Evolutionary conservation across 805 yeast species (phyloP).

Genomic region (Kodamaea sagamina): DNA sequence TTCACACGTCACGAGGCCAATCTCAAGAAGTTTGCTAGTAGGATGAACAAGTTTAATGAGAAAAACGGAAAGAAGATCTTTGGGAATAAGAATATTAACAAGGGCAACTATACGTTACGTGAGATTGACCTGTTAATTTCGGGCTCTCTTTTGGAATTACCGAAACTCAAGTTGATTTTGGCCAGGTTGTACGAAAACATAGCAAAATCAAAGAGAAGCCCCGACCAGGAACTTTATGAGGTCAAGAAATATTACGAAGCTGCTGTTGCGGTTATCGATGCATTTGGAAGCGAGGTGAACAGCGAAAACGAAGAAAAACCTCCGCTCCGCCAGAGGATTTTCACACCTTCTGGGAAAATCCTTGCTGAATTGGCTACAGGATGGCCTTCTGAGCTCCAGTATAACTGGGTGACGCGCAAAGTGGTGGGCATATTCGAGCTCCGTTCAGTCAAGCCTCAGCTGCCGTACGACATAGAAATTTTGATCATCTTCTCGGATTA

Average conservation of each 20-base stretch:
- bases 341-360: slow-evolving; percentile 90
- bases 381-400: slow-evolving; percentile 87
- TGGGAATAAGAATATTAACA: slow-evolving; percentile 31
- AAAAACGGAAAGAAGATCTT: slow-evolving; percentile 33
- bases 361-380: slow-evolving; percentile 78
- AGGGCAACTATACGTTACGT: slow-evolving; percentile 27
- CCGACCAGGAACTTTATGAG: slow-evolving; percentile 20
- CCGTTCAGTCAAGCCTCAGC: slow-evolving; percentile 25
- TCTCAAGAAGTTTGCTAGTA: slow-evolving; percentile 61
- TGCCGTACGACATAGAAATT: slow-evolving; percentile 41
- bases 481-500: slow-evolving; percentile 81
- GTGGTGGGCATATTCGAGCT: slow-evolving; percentile 73
- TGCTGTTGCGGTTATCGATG: slow-evolving; percentile 68
- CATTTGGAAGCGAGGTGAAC: slow-evolving; percentile 65
- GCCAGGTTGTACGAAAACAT: slow-evolving; percentile 57
- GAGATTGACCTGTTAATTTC: slow-evolving; percentile 52
- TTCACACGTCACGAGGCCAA: slow-evolving; percentile 95
- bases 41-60: slow-evolving; percentile 44
- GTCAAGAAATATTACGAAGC: slow-evolving; percentile 50
- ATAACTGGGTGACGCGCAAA: slow-evolving; percentile 84
- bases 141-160: slow-evolving; percentile 65
- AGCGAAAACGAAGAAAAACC: slow-evolving; percentile 3
- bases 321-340: slow-evolving; percentile 53
- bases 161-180: slow-evolving; percentile 68
- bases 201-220: slow-evolving; percentile 20